phyloP scores from a whole-genome alignment of 1,139 yeast species.

The Lipomyces yarrowii region DNA sequence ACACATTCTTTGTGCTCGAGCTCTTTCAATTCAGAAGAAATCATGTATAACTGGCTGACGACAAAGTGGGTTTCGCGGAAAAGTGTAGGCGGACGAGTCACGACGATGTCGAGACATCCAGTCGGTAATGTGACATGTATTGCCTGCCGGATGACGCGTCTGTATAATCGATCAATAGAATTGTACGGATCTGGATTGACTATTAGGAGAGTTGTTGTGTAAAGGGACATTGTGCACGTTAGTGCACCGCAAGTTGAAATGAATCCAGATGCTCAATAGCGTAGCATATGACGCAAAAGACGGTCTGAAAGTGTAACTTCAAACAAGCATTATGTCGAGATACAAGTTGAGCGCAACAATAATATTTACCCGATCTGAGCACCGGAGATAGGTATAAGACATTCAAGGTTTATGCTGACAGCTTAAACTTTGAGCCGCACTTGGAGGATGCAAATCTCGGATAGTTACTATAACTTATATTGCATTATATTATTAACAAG shows the following conservation, averaged over 20 bases:
- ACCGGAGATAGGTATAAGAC: too few relatives aligned
- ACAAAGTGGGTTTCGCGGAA: slow-evolving; percentile 40
- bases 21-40: slow-evolving; percentile 21
- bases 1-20: slow-evolving; percentile 35
- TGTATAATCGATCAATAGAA: slow-evolving; percentile 10
- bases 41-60: slow-evolving; percentile 33
- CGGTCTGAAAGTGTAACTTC: background rate
- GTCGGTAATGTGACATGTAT: slow-evolving; percentile 38
- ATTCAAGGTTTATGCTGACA: too few relatives aligned
- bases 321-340: background rate
- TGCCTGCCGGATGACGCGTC: slow-evolving; percentile 36
- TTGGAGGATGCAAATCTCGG: too few relatives aligned
- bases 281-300: background rate
- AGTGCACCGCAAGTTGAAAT: background rate
- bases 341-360: background rate
- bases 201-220: slow-evolving; percentile 22
- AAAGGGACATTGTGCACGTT: slow-evolving; percentile 22
- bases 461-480: too few relatives aligned
- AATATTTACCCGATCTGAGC: too few relatives aligned
- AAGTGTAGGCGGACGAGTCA: slow-evolving; percentile 39
- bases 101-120: slow-evolving; percentile 43
- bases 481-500: too few relatives aligned
- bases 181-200: slow-evolving; percentile 20
- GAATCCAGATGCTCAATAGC: background rate
- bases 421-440: too few relatives aligned